Percentiles rank a stretch among this genome's conserved stretches.
Conservation (phyloP, 495 filamentous ascomycete species). For the Tuber calosporum region DNA sequence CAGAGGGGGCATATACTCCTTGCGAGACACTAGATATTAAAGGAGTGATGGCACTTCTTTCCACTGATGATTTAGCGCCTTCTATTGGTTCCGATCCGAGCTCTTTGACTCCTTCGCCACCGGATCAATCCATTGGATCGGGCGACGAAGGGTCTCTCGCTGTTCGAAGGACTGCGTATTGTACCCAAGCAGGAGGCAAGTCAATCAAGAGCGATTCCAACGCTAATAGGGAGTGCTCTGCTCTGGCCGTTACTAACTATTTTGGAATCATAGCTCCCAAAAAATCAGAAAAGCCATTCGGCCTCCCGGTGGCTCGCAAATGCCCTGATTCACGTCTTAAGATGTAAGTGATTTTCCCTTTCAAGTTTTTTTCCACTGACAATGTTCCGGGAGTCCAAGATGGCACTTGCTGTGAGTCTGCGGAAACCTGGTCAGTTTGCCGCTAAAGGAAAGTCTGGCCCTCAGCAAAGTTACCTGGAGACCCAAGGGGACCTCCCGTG, state of each 20-base stretch:
- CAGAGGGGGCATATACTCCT: neutral
- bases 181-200: neutral
- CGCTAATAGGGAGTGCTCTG: neutral
- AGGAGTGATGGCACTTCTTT: neutral
- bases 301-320: neutral
- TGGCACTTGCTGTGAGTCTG: neutral
- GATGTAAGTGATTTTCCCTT: neutral
- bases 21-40: neutral
- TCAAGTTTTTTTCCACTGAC: neutral
- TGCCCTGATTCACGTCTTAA: neutral
- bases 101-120: neutral
- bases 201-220: neutral
- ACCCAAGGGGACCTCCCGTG: neutral
- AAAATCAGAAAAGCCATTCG: neutral
- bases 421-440: slow-evolving; percentile 1
- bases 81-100: neutral
- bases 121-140: neutral
- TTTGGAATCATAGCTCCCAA: neutral
- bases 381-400: neutral
- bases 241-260: neutral
- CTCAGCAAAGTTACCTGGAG: neutral
- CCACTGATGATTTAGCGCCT: neutral
- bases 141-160: neutral
- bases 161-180: neutral
- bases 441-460: neutral